A percentile compares a stretch with the other conserved stretches of the same genome.
Conservation (phyloP, 2,329 filamentous ascomycete species). For the Pseudogymnoascus pannorum region DNA sequence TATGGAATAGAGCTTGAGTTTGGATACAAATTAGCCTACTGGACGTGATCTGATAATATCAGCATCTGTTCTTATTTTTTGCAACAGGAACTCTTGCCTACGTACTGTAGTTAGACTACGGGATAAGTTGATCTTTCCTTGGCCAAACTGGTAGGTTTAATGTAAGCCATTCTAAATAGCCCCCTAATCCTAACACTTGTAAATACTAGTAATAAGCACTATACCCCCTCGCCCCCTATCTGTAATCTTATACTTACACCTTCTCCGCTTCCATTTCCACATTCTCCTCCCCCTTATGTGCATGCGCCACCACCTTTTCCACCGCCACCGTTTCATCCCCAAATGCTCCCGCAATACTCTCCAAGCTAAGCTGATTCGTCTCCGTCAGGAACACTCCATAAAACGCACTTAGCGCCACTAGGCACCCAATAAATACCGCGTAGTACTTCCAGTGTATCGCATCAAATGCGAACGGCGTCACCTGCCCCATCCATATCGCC, state of each 20-base stretch:
- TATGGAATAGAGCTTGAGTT: neutral
- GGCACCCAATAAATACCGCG: conserved; percentile 30
- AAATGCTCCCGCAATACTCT: conserved; percentile 30
- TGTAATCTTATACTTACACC: neutral
- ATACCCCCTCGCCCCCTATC: neutral
- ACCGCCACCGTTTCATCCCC: conserved; percentile 24
- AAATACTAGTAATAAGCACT: neutral
- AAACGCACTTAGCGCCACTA: conserved; percentile 25
- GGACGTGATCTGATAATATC: neutral
- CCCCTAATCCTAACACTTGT: neutral
- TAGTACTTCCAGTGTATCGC: conserved; percentile 29
- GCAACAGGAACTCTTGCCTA: neutral
- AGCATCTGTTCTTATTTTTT: neutral
- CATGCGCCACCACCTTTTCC: neutral
- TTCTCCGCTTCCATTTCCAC: neutral
- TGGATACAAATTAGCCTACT: neutral
- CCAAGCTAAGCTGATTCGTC: conserved; percentile 29
- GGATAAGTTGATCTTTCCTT: neutral
- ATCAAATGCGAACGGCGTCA: conserved; percentile 25
- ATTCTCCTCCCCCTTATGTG: neutral
- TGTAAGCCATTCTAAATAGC: neutral
- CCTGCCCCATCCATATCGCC: conserved; percentile 28
- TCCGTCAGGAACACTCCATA: conserved; percentile 32
- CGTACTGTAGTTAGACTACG: neutral
- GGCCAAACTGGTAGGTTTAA: neutral